Base-by-base conservation (phyloP, 768 basidiomycete genomes). In the Rhizopogon vulgaris region DNA sequence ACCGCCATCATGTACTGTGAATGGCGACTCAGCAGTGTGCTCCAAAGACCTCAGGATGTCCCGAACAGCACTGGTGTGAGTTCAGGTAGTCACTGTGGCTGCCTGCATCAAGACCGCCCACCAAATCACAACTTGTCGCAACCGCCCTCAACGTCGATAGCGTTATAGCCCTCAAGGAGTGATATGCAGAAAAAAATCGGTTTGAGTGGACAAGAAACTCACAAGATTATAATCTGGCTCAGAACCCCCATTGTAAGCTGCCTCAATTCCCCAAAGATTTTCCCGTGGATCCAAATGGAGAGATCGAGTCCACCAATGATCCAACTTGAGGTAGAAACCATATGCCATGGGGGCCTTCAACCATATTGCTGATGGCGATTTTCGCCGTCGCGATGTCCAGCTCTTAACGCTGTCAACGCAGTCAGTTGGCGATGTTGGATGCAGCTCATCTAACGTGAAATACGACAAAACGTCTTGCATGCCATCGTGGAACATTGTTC, bases 1-100 rank as follows among this genome's bases (percentile, higher is more conserved):
- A 51, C 36, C 41, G 37, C 49, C 49, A 39, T 45, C 53, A 54
- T 37, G 37, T 34, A 24, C 27, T 38, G 14, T 41, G 37, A 34
- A 38, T 30, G 18, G 38, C 32, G 24, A 51, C 53, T 54, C 49
- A 51, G 41, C 49, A 22, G 49, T 54, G 49, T 54, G 53, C 49
- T 28, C 49, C n/a, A 43, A 38, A 51, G 41, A 30, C n/a, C 5
- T 28, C 48, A 49, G 36, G n/a, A 28, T 32, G 5, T 41, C 32
- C 15, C 52, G 48, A 54, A 40, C 38, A 36, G 25, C 37, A 28
- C 39, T 24, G 25, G 42, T 51, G 53, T 54, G 53, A 54, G 27
- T 24, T 28, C 51, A 47, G 36, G 41, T n/a, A 6, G 10, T 51
- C 25, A 27, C 42, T 49, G 22, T 22, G 22, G 22, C 22, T 22